phyloP scores from a whole-genome alignment of 108 stramenopile species.

The Hondaea fermentalgiana region DNA sequence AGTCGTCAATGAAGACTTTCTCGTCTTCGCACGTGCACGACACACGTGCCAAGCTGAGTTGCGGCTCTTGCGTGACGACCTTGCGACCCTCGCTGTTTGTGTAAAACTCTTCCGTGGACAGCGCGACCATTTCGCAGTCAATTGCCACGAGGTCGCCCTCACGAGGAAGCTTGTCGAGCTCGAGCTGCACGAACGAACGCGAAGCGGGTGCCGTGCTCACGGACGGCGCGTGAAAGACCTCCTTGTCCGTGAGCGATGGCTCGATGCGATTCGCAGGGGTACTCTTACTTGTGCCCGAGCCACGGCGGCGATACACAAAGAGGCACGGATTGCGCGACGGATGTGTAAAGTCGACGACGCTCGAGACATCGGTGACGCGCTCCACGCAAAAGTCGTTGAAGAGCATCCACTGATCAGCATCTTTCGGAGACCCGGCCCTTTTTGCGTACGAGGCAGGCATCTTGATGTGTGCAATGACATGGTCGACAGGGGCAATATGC shows the following conservation, averaged over 20 bases:
- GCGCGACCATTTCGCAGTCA: conserved; percentile 47
- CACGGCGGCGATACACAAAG: conserved; percentile 38
- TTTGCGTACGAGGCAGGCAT: not conserved
- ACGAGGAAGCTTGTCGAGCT: conserved; percentile 33
- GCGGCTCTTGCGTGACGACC: not conserved
- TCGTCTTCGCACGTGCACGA: conserved; percentile 25
- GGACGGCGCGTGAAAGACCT: conserved; percentile 57
- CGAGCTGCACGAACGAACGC: not conserved
- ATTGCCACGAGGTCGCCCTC: conserved; percentile 69
- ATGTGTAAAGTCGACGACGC: conserved; percentile 64
- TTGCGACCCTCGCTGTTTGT: not conserved
- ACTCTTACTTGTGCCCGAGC: conserved; percentile 12
- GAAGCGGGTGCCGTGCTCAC: conserved; percentile 31
- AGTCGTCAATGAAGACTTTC: conserved; percentile 73
- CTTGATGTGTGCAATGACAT: not conserved
- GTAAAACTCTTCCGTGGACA: not conserved
- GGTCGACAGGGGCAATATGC: not conserved
- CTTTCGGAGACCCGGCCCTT: not conserved
- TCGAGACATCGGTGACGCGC: conserved; percentile 46
- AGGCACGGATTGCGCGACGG: conserved; percentile 66
- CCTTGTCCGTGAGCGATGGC: conserved; percentile 3
- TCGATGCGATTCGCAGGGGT: not conserved
- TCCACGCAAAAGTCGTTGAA: conserved; percentile 66
- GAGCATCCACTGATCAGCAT: conserved; percentile 57
- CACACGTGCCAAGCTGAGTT: not conserved